Base-by-base conservation (phyloP, 352 stramenopile species). In the Blastocystis sp. region DNA sequence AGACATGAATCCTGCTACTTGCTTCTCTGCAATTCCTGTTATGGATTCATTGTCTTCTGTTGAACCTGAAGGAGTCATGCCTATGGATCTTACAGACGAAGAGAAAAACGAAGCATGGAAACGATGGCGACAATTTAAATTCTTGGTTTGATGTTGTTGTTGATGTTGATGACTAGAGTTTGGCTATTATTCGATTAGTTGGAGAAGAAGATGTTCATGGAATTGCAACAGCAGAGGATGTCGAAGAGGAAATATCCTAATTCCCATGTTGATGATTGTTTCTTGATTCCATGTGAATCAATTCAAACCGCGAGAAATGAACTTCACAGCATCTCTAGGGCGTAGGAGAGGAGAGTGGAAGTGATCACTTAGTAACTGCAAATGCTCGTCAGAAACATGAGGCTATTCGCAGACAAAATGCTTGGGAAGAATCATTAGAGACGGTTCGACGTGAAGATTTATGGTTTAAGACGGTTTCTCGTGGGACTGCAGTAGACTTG, bases 181-280 rank as follows among this genome's bases (percentile, higher is more conserved):
- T n/a, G 14, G 69, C 69, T 1, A 61, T 80, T 9, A 61, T 29
- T 63, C 69, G 69, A 14, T n/a, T 80, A 27, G 39, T 52, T 14
- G 69, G 69, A 3, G 69, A 80, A 35, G 69, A 80, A 21, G 69
- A 80, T n/a, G 69, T 80, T n/a, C 69, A 80, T n/a, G 42, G 35
- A n/a, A 80, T 80, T 37, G 46, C n/a, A 5, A 46, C 52, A 3
- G 42, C 21, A 46, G 46, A 61, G 24, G 49, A 43, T 24, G 29
- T 32, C 6, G 43, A 80, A 35, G 19, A 24, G 7, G 69, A 80
- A 42, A 71, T 71, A 71, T 71, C 59, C 59, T 35, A 19, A 12
- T 16, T 16, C 21, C 9, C 24, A 11, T 37, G 24, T 71, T 7
- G 19, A 35, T 29, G 24, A 11, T 29, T 29, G 11, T 16, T 39